Evolutionary conservation across 2,329 filamentous ascomycete genomes (phyloP), one percentile per base, ranked within the genome.

Genomic region (Botryotinia calthae): DNA sequence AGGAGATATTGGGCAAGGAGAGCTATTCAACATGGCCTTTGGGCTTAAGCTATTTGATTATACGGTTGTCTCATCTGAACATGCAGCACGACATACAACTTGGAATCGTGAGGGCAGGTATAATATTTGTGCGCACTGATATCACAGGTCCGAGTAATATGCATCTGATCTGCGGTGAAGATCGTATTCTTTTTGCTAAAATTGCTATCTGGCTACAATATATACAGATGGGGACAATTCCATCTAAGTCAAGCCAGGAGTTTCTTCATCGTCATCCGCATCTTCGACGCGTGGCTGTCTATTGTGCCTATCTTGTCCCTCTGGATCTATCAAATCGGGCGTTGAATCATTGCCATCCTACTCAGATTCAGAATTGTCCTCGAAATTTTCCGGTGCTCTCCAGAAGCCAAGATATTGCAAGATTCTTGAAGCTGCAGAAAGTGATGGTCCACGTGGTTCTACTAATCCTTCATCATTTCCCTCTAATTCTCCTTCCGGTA

Each of bases 371-470:
- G 61, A 59, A 2, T 48, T 16, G 25, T 40, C 67, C 2, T 65
- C 61, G 18, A 37, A 51, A 59, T 42, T 25, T n/a, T 44, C 70
- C 14, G 68, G 40, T 42, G 59, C 16, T 61, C 75, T 70, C 76
- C 76, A 79, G 25, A 79, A 73, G 71, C 78, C 75, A 7, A 72
- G 44, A 56, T 31, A 46, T 58, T 74, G 74, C 37, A 79, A 28
- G 4, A 79, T 31, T 64, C 75, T 74, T 34, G 73, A 73, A 12
- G 75, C 75, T 3, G 76, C 46, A 20, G 75, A 70, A 5, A 67
- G n/a, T 46, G 70, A 72, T 28, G 73, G 72, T n/a, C 70, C 56
- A 16, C 62, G 72, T 70, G 28, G n/a, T 62, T 40, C 64, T 9
- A 73, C 71, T 22, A 28, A 34, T 44, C 9, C 58, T 18, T 31